Evolutionary conservation across 2,329 filamentous ascomycete species (phyloP).

Genomic region (Emmonsia crescens): DNA sequence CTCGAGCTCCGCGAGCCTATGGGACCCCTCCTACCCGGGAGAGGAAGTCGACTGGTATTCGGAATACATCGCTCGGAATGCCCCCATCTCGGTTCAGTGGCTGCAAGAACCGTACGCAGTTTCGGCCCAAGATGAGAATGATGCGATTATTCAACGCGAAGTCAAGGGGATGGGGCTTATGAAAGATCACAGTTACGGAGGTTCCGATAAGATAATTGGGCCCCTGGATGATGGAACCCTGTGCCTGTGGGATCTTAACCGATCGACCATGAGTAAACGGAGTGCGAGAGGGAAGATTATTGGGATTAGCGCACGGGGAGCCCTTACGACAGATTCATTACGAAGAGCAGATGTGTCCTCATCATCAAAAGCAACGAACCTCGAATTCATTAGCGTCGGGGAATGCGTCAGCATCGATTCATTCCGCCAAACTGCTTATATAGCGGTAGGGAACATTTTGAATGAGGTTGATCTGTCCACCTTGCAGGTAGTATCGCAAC

Average conservation of each 20-base stretch:
- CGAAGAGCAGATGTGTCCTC: constrained; percentile 38
- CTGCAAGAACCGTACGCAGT: constrained; percentile 47
- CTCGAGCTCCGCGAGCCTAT: constrained; percentile 45
- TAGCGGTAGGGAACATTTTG: constrained; percentile 66
- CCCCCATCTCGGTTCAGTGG: constrained; percentile 65
- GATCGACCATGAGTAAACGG: constrained; percentile 16
- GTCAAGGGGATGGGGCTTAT: constrained; percentile 64
- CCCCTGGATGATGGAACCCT: constrained; percentile 80
- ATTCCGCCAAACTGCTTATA: constrained; percentile 56
- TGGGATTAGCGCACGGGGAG: constrained; percentile 53
- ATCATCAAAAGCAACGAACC: constrained; percentile 14
- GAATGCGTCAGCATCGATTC: constrained; percentile 77
- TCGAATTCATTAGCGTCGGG: constrained; percentile 45
- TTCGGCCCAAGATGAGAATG: constrained; percentile 24
- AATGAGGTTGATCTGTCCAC: constrained; percentile 74
- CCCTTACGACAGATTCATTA: constrained; percentile 61
- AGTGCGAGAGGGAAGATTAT: constrained; percentile 44
- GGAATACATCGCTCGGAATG: constrained; percentile 77
- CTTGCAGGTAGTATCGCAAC: constrained; percentile 55
- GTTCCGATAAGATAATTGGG: constrained; percentile 55
- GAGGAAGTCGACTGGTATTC: constrained; percentile 76
- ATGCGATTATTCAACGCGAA: constrained; percentile 42
- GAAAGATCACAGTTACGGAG: constrained; percentile 41
- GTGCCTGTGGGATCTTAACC: constrained; percentile 69
- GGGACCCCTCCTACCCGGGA: constrained; percentile 65